Percentiles rank a stretch among this genome's conserved stretches.
These are phyloP conservation scores for Trypanosoma brucei DNA, from an alignment of 208 protist genomes.

Conservation along the genomic window DNA sequence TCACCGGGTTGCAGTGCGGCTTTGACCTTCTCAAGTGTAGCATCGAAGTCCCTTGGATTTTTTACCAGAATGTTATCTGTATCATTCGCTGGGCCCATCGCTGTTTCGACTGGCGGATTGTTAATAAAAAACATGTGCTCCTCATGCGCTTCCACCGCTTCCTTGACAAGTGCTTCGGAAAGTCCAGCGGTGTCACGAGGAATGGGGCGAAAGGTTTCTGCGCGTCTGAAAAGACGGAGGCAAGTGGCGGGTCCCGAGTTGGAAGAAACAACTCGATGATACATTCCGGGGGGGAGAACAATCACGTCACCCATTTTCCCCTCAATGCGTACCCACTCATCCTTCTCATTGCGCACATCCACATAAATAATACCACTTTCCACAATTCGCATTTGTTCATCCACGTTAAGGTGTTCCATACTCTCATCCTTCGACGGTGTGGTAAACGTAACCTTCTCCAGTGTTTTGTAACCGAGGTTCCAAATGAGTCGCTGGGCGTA, in stretches of 20 bases:
- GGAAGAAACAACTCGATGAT: constrained; percentile 16
- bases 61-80: constrained; percentile 19
- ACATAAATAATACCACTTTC: constrained; percentile 17
- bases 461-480: constrained; percentile 17
- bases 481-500: constrained; percentile 15
- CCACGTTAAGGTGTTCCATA: constrained; percentile 22
- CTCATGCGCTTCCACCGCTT: constrained; percentile 4
- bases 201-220: constrained; percentile 6
- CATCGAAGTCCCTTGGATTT: constrained; percentile 20
- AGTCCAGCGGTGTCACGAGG: neutral
- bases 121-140: constrained; percentile 13
- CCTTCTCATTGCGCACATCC: constrained; percentile 19
- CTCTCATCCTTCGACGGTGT: constrained; percentile 4
- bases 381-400: constrained; percentile 27
- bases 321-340: constrained; percentile 23
- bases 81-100: constrained; percentile 15
- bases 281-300: constrained; percentile 17
- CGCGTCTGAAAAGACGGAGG: constrained; percentile 7
- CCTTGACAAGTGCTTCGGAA: neutral
- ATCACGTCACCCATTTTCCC: constrained; percentile 10
- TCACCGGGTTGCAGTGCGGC: constrained; percentile 5
- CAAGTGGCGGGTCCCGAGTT: constrained; percentile 1
- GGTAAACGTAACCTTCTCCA: constrained; percentile 11
- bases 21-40: constrained; percentile 14
- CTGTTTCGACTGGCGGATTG: constrained; percentile 21